These are phyloP conservation scores for Fraxinus sp. DNA, from an alignment of 305 asterid genomes.

Conservation along the genomic window DNA sequence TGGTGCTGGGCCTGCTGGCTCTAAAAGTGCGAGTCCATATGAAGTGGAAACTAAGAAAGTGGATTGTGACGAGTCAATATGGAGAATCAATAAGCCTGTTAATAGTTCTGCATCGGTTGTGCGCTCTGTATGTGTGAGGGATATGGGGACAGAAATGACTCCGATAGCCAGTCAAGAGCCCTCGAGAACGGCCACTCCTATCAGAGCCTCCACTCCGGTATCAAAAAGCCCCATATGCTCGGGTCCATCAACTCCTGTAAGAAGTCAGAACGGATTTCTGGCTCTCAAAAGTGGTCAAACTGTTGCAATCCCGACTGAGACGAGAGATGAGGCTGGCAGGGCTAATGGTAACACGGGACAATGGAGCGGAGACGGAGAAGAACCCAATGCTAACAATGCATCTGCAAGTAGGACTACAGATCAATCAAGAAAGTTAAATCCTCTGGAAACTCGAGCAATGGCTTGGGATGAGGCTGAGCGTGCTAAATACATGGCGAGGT, in stretches of 20 bases:
- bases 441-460: slow-evolving; percentile 69
- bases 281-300: slow-evolving; percentile 26
- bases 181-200: slow-evolving; percentile 78
- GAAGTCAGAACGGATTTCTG: slow-evolving; percentile 36
- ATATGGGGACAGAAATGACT: slow-evolving; percentile 94
- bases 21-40: slow-evolving; percentile 18
- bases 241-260: slow-evolving; percentile 47
- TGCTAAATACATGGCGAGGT: slow-evolving; percentile 92
- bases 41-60: slow-evolving; percentile 45
- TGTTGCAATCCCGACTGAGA: slow-evolving; percentile 23
- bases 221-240: slow-evolving; percentile 53
- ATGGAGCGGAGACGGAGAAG: slow-evolving; percentile 37
- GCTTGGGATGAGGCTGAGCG: slow-evolving; percentile 98
- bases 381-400: slow-evolving; percentile 18
- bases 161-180: slow-evolving; percentile 85
- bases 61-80: slow-evolving; percentile 53
- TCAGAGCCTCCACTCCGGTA: slow-evolving; percentile 57
- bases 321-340: slow-evolving; percentile 28
- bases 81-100: slow-evolving; percentile 56
- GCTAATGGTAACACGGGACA: slow-evolving; percentile 34
- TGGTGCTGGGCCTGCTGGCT: background rate
- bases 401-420: slow-evolving; percentile 29
- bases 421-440: slow-evolving; percentile 42
- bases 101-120: slow-evolving; percentile 44
- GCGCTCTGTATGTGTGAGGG: slow-evolving; percentile 67